Conservation (phyloP, 345 rosid species). For the Eucalyptus coolabah region DNA sequence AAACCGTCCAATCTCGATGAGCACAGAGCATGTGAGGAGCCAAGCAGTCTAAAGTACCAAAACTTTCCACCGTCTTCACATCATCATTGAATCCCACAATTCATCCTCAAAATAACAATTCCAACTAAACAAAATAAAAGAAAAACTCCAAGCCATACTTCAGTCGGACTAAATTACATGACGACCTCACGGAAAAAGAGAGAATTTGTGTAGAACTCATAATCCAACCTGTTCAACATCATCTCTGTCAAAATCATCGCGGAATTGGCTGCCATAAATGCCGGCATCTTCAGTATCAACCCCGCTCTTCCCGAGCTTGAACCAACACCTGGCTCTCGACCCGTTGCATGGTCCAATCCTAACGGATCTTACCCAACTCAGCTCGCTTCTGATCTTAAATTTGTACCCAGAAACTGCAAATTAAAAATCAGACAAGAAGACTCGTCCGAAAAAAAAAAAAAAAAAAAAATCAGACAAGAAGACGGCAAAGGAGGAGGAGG, state of each 20-base stretch:
- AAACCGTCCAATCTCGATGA: neutral
- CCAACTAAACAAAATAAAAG: neutral
- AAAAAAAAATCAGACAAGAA: too few species aligned
- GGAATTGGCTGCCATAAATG: conserved; percentile 73
- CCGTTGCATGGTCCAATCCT: conserved; percentile 54
- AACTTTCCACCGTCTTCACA: neutral
- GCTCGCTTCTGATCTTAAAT: too few species aligned
- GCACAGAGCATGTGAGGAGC: neutral
- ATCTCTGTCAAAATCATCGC: conserved; percentile 90
- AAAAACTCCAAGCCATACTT: too few species aligned
- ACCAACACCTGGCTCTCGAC: conserved; percentile 63
- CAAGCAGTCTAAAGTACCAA: neutral
- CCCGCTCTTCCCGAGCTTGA: conserved; percentile 76
- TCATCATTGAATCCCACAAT: neutral
- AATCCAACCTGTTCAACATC: conserved; percentile 78
- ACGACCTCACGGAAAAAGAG: too few species aligned
- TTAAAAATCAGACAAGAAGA: conserved; percentile 11
- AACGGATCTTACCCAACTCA: conserved; percentile 11
- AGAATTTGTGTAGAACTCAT: neutral
- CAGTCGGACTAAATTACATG: too few species aligned
- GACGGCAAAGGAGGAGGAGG: conserved; percentile 2
- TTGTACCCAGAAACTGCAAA: conserved; percentile 46
- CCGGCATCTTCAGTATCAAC: conserved; percentile 94
- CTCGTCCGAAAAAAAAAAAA: too few species aligned
- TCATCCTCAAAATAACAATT: neutral